Percentiles rank a stretch among this genome's conserved stretches.
Conservation (phyloP, 1,284 basidiomycete genomes). For the Leccinum subspadiceum region DNA sequence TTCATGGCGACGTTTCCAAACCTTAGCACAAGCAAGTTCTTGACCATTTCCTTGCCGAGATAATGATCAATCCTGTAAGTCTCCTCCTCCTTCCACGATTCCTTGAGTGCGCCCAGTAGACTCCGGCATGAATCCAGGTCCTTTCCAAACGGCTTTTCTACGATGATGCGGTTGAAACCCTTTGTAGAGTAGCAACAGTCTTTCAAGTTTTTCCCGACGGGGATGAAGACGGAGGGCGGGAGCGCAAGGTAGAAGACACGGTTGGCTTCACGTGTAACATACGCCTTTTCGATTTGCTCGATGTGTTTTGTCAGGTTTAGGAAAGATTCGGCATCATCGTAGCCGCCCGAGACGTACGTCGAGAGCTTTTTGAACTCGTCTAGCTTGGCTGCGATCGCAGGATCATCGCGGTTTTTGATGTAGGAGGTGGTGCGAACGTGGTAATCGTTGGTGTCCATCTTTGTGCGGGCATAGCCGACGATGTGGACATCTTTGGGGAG, state of each 20-base stretch:
- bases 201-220: conserved; percentile 81
- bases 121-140: conserved; percentile 84
- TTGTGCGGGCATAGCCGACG: conserved; percentile 93
- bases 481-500: conserved; percentile 84
- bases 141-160: conserved; percentile 97
- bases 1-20: conserved; percentile 91
- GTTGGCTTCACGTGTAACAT: conserved; percentile 64
- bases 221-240: conserved; percentile 90
- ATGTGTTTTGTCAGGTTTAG: conserved; percentile 74
- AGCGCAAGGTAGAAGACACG: conserved; percentile 93
- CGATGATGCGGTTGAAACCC: conserved; percentile 83
- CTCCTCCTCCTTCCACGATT: conserved; percentile 91
- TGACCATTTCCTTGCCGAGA: conserved; percentile 98
- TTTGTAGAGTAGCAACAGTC: conserved; percentile 73
- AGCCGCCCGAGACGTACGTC: conserved; percentile 83
- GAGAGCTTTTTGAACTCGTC: conserved; percentile 80
- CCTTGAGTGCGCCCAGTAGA: conserved; percentile 77
- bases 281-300: conserved; percentile 72
- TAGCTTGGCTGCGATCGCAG: conserved; percentile 56
- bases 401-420: conserved; percentile 75
- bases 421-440: conserved; percentile 80
- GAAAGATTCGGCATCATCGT: conserved; percentile 83
- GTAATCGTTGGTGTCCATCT: conserved; percentile 88
- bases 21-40: conserved; percentile 91
- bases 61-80: conserved; percentile 99